Conservation (phyloP, 495 filamentous ascomycete species). For the Penicillium parvum region DNA sequence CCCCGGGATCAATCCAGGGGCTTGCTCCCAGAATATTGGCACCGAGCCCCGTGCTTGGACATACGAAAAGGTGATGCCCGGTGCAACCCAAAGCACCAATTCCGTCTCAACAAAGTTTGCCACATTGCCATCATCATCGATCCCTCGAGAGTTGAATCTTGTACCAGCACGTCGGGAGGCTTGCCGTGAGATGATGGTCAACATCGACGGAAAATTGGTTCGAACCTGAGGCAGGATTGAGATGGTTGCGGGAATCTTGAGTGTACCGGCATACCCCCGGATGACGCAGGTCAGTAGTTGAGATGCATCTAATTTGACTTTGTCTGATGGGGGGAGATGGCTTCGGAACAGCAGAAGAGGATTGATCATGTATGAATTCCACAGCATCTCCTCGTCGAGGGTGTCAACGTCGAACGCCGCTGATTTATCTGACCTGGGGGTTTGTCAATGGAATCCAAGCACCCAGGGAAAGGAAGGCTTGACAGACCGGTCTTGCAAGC, state of each 20-base stretch:
- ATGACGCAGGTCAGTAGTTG: slow-evolving; percentile 91
- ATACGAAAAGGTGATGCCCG: slow-evolving; percentile 82
- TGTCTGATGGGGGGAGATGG: slow-evolving; percentile 67
- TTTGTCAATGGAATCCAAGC: slow-evolving; percentile 44
- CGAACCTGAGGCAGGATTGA: slow-evolving; percentile 41
- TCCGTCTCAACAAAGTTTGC: slow-evolving; percentile 85
- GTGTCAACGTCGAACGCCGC: slow-evolving; percentile 73
- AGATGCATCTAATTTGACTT: slow-evolving; percentile 70
- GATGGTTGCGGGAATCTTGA: slow-evolving; percentile 70
- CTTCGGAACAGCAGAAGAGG: slow-evolving; percentile 86
- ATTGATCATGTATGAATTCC: slow-evolving; percentile 97
- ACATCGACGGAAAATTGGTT: slow-evolving; percentile 70
- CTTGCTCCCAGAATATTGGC: slow-evolving; percentile 96
- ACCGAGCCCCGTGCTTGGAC: slow-evolving; percentile 88
- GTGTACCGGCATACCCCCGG: slow-evolving; percentile 80
- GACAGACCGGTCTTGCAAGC: slow-evolving; percentile 81
- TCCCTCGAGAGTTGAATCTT: slow-evolving; percentile 91
- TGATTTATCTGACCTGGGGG: slow-evolving; percentile 39
- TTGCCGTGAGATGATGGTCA: slow-evolving; percentile 87
- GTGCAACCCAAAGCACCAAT: slow-evolving; percentile 64
- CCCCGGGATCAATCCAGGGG: slow-evolving; percentile 77
- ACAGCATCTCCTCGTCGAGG: slow-evolving; percentile 85
- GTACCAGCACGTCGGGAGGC: slow-evolving; percentile 92
- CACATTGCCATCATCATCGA: slow-evolving; percentile 95
- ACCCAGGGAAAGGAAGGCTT: background rate